Evolutionary conservation across 371 early-diverging fungal genomes (phyloP), one percentile per base, ranked within the genome.

Genomic region (Haplosporangium sp.): DNA sequence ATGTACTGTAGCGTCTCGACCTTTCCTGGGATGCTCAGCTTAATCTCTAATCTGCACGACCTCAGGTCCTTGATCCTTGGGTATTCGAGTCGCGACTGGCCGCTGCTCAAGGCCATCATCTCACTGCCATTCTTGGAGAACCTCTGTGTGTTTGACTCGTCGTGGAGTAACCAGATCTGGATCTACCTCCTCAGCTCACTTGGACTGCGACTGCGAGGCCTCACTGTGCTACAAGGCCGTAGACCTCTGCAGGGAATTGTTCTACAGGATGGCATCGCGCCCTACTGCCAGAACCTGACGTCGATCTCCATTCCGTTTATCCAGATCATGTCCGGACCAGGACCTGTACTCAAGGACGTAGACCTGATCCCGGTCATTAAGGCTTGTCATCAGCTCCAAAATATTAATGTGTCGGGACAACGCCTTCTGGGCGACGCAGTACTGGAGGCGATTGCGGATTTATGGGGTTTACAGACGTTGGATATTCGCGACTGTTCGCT

Each of bases 131-230:
- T 46, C 2, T 52, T 79, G 42, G 80, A 79, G 21, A 68, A 46
- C 23, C 59, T 79, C 21, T 72, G 80, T 51, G 73, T 79, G 29
- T 79, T 79, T 69, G 80, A 79, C 37, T 72, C 72, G 2, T 68
- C 69, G 36, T 79, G 80, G 80, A 72, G 73, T 37, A 73, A 79
- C 50, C 80, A 79, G 62, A 73, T 79, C 55, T 79, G 80, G 80
- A 69, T 79, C 47, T 79, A 79, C 21, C 59, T 79, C 21, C 47
- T 79, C n/a, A 55, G 61, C 12, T 68, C 73, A 3, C 41, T 79
- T 12, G 73, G 80, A 5, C 12, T 69, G 20, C 73, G 65, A 5
- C 57, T 79, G 9, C 80, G 80, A 0, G 73, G 73, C 2, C 48
- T 80, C 10, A 69, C 73, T 9, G 69, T 69, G 11, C 13, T 80